Base-by-base conservation (phyloP, 2,329 filamentous ascomycete genomes). In the Neocatenulostroma microsporum region DNA sequence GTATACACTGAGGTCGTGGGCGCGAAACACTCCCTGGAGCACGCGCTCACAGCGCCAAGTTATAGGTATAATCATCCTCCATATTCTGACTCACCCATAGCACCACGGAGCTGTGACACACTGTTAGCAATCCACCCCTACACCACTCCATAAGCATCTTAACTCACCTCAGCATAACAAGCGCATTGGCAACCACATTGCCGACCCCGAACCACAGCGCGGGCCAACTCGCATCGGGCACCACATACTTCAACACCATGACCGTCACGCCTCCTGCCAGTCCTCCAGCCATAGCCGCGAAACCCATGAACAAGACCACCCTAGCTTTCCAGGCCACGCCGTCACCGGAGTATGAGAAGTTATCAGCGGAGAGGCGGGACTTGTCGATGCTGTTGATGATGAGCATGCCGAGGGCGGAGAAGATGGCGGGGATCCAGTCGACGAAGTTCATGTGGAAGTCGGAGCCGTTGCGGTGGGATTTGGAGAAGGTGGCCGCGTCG, bases 331-430 rank as follows among this genome's bases (percentile, higher is more conserved):
- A 82, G n/a, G 78, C 76, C 20, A 81, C 76, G 2, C 76, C 75
- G 10, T 51, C 51, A 3, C 78, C 78, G 34, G 67, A 72, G 58
- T 82, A 82, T 41, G 70, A 75, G 55, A 77, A 82, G 53, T 66
- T 74, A 55, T 82, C 78, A 21, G 74, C 76, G 25, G 69, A 72
- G 38, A 83, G 58, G 26, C 77, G 67, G 18, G 74, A 72, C 62
- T 82, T 82, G 54, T 83, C 78, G 53, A 83, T 82, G 44, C 70
- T 76, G 61, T 82, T 82, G 67, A 82, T 82, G 49, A 82, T 76
- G 34, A 82, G 69, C 78, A 82, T 82, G 42, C 78, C 78, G 21
- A 82, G 68, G 42, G 74, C 69, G 28, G 74, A 79, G 67, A 79
- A 82, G 62, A 83, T 82, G 42, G 73, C 72, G 3, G 78, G 79